phyloP scores from a whole-genome alignment of 129 eudicot genomes.

The Oenanthe sinensis region DNA sequence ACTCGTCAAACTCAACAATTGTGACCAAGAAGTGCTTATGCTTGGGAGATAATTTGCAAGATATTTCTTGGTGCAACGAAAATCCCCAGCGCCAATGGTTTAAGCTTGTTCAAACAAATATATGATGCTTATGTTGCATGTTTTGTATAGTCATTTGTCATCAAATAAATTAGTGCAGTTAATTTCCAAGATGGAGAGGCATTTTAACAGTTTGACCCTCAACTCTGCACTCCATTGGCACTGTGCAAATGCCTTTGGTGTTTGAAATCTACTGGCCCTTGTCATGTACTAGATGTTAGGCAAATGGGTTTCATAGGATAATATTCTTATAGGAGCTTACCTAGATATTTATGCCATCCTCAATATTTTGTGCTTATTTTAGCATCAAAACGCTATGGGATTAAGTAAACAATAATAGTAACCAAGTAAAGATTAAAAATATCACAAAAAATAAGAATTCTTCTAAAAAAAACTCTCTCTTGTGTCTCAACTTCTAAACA shows the following conservation, averaged over 20 bases:
- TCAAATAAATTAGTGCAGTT: neutral
- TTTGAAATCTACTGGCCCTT: no score
- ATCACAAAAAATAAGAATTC: no score
- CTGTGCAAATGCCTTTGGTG: neutral
- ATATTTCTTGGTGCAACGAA: constrained; percentile 31
- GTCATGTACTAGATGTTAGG: no score
- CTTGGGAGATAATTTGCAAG: constrained; percentile 31
- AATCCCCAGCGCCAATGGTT: constrained; percentile 70
- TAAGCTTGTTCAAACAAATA: constrained; percentile 44
- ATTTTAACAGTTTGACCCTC: neutral
- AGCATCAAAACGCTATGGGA: no score
- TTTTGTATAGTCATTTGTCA: neutral
- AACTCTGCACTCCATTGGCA: neutral
- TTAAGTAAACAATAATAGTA: no score
- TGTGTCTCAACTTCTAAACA: neutral
- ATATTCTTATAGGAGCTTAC: no score
- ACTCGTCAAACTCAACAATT: constrained; percentile 20
- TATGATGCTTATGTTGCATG: neutral
- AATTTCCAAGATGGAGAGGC: neutral
- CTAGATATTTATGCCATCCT: no score
- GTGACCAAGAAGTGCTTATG: constrained; percentile 57
- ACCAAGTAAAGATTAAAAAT: no score
- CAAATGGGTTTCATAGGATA: no score
- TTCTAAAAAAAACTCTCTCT: neutral
- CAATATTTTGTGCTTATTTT: no score